Base-by-base conservation (phyloP, 2,329 filamentous ascomycete species). In the Aspergillus glaucus region DNA sequence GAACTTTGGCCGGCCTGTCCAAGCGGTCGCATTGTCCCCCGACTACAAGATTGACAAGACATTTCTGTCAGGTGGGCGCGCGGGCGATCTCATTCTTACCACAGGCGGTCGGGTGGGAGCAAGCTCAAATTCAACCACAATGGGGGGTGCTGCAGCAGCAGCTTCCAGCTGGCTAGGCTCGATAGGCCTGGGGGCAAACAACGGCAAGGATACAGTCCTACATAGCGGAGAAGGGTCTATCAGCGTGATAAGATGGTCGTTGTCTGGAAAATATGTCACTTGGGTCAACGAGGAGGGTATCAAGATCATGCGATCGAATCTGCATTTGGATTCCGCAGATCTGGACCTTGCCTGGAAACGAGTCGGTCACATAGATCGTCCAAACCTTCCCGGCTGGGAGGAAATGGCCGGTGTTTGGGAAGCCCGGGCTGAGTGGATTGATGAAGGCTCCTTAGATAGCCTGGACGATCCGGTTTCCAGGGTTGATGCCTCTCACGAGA, bases 241-340 rank as follows among this genome's bases (percentile, higher is more conserved):
- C 54, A 92, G 83, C 64, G 87, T 85, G 3, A 93, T 98, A 62
- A 92, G 94, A 67, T 98, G 92, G 90, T 97, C 92, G 0, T 67
- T 92, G 37, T 92, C 89, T 0, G 92, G 93, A 1, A 93, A 87
- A 70, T 97, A 91, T 62, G 87, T 96, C 1, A 88, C 85, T 0
- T 98, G 93, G 93, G 79, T 95, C 37, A 98, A 97, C 62, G 93
- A 98, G 68, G 86, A 94, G 61, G 93, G 93, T 3, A 94, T 97
- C 65, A 96, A 96, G 67, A 93, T 98, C 52, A 97, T 97, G 91
- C 82, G 93, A 34, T 89, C 89, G 4, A 88, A 93, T 64, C 64
- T 94, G 17, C 82, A 91, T 57, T 77, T 96, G 4, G 88, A 94
- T 5, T 83, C 76, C 53, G 78, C 79, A 10, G 86, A 95, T 61